These are phyloP conservation scores for Delonix regia DNA, from an alignment of 306 rosid genomes.

Conservation along the genomic window DNA sequence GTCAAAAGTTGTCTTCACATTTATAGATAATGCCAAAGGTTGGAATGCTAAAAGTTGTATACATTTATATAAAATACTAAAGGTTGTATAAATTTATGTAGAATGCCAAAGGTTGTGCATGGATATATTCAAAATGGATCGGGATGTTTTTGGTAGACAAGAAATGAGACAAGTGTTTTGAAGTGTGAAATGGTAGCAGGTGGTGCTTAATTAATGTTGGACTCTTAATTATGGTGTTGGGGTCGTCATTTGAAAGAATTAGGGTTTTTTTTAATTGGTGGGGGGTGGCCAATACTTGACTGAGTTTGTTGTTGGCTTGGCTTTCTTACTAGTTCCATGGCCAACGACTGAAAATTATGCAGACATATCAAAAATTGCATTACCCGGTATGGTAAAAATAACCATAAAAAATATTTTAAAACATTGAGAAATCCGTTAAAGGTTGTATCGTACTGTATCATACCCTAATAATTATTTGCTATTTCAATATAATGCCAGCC, in stretches of 20 bases:
- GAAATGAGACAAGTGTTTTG: too few species aligned
- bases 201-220: constrained; percentile 19
- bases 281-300: not conserved
- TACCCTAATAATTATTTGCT: constrained; percentile 1
- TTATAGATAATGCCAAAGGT: too few species aligned
- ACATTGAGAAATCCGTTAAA: not conserved
- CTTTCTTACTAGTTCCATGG: not conserved
- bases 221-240: constrained; percentile 26
- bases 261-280: not conserved
- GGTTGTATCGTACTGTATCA: not conserved
- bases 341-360: constrained; percentile 39
- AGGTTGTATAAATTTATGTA: too few species aligned
- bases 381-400: not conserved
- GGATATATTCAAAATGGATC: too few species aligned
- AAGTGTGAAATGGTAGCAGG: not conserved
- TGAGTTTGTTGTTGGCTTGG: constrained; percentile 4
- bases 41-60: too few species aligned
- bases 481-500: not conserved
- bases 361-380: not conserved
- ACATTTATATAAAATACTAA: too few species aligned
- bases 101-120: too few species aligned
- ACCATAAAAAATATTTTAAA: not conserved
- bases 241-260: constrained; percentile 13
- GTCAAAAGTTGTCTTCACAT: too few species aligned
- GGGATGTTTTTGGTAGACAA: too few species aligned